Evolutionary conservation across 1,139 yeast genomes (phyloP).

Genomic region (Blastobotrys illinoisensis): DNA sequence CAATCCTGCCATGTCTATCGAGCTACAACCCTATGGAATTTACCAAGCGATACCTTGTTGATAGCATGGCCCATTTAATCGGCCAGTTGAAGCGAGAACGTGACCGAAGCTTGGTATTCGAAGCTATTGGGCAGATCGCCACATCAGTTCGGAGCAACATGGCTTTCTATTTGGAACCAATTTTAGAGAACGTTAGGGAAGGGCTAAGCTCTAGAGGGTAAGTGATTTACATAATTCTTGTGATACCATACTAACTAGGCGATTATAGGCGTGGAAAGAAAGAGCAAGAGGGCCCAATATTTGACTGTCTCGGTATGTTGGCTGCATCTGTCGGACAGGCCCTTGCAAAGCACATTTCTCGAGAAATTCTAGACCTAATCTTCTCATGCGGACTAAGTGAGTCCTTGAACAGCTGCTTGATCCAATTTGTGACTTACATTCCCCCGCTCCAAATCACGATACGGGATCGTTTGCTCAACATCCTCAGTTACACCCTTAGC

Average conservation of each 20-base stretch:
- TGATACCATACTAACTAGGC: conserved; percentile 6
- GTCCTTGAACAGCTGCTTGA: conserved; percentile 70
- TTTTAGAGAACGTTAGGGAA: conserved; percentile 76
- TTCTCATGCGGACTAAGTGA: conserved; percentile 78
- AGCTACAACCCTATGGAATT: conserved; percentile 71
- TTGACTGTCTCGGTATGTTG: conserved; percentile 81
- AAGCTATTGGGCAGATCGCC: conserved; percentile 83
- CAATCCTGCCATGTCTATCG: conserved; percentile 77
- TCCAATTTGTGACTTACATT: conserved; percentile 60
- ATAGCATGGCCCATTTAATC: conserved; percentile 71
- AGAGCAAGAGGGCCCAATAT: conserved; percentile 81
- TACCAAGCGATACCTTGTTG: conserved; percentile 74
- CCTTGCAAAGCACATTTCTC: conserved; percentile 77
- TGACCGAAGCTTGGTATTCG: conserved; percentile 72
- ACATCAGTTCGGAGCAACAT: conserved; percentile 80
- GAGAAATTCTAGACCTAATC: conserved; percentile 74
- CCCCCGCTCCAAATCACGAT: conserved; percentile 76
- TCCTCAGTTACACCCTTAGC: conserved; percentile 71
- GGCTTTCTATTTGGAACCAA: conserved; percentile 83
- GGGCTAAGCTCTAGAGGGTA: conserved; percentile 64
- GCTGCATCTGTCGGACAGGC: conserved; percentile 95
- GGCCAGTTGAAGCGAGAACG: conserved; percentile 71
- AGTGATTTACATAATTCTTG: conserved; percentile 12
- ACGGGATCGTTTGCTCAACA: conserved; percentile 63
- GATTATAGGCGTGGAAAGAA: conserved; percentile 46